Evolutionary conservation across 1,284 basidiomycete genomes (phyloP).

Genomic region (Trametes hirsuta): DNA sequence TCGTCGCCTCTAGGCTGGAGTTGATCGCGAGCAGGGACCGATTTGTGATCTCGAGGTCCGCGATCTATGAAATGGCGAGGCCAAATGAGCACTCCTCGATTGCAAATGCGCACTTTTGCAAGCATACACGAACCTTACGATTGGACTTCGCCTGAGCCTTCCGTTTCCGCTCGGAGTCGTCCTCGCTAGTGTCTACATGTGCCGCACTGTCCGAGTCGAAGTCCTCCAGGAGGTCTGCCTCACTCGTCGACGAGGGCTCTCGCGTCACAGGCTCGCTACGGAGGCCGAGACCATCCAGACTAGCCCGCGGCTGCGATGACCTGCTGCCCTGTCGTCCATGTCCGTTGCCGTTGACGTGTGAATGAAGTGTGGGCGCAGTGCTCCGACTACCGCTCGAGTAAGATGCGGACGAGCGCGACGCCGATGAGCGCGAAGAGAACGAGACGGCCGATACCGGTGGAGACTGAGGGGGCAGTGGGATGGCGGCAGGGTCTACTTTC

Average conservation of each 20-base stretch:
- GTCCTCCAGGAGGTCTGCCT: conserved; percentile 29
- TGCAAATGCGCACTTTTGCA: neutral
- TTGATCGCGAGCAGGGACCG: conserved; percentile 79
- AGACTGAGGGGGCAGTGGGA: conserved; percentile 66
- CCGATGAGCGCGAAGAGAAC: conserved; percentile 69
- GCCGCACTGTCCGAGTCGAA: conserved; percentile 27
- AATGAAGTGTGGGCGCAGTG: conserved; percentile 37
- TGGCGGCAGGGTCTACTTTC: conserved; percentile 55
- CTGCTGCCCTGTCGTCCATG: conserved; percentile 20
- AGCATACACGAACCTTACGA: conserved; percentile 59
- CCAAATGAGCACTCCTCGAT: neutral
- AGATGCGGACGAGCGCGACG: conserved; percentile 54
- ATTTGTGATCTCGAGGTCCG: conserved; percentile 83
- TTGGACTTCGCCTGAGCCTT: conserved; percentile 75
- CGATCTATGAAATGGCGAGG: conserved; percentile 55
- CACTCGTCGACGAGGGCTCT: conserved; percentile 24
- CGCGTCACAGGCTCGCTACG: conserved; percentile 22
- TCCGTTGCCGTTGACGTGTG: conserved; percentile 28
- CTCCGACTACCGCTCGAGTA: conserved; percentile 39
- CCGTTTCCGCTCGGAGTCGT: conserved; percentile 55
- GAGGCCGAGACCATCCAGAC: conserved; percentile 28
- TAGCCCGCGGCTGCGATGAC: conserved; percentile 21
- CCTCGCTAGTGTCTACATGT: conserved; percentile 28
- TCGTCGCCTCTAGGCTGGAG: conserved; percentile 69
- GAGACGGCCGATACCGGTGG: conserved; percentile 72